Evolutionary conservation across 225 moss, liverwort and hornwort genomes (phyloP).

Genomic region (Climacium dendroides): DNA sequence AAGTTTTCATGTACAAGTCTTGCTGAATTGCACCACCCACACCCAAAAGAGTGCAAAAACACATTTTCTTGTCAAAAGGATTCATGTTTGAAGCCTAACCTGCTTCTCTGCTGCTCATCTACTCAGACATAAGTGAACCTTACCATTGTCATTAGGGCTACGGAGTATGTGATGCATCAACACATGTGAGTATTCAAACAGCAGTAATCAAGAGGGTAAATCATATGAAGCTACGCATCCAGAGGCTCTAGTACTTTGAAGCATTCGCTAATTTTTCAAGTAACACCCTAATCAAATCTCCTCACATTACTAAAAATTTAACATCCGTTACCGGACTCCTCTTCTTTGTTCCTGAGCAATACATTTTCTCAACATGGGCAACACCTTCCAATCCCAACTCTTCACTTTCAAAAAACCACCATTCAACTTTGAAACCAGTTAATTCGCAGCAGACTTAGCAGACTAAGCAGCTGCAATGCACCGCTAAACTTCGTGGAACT

Average conservation of each 20-base stretch:
- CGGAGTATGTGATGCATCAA: not conserved
- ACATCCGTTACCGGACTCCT: not conserved
- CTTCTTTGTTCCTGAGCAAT: not conserved
- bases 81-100: not conserved
- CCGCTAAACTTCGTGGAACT: not conserved
- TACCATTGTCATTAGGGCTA: not conserved
- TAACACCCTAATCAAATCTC: not conserved
- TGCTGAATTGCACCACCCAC: not conserved
- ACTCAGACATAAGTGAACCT: not conserved
- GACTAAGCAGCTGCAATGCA: not conserved
- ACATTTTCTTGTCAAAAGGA: not conserved
- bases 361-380: not conserved
- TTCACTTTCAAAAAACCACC: not conserved
- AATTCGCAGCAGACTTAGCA: not conserved
- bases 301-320: not conserved
- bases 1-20: not conserved
- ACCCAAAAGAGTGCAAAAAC: not conserved
- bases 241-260: not conserved
- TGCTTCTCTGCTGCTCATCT: not conserved
- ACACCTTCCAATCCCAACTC: not conserved
- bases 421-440: not conserved
- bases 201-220: not conserved
- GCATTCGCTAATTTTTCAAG: not conserved
- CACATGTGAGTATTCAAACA: not conserved
- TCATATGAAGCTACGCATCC: not conserved